Base-by-base conservation (phyloP, 257 asterid species). In the Mitragyna speciosa region DNA sequence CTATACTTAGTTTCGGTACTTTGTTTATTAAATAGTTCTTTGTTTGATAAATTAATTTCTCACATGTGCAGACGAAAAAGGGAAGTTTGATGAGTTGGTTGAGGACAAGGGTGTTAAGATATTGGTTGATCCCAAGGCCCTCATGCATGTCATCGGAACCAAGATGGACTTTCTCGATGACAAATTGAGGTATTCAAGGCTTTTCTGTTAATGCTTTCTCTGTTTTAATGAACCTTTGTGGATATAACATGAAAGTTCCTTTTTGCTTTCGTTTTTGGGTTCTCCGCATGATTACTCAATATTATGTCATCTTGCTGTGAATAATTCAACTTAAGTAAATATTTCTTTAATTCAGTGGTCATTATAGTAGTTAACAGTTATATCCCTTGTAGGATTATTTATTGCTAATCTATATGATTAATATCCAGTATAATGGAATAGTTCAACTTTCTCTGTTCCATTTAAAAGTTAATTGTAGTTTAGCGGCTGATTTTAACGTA, bases 41-140 rank as follows among this genome's bases (percentile, higher is more conserved):
- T 73, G 78, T 74, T 74, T 58, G 78, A 75, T 69, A 64, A 2
- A 26, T 20, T 70, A n/a, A 8, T 69, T 68, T 82, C 74, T 76
- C 75, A 16, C 76, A 36, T 75, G 79, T 65, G 70, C 90, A 95
- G 97, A 96, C 65, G 95, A 94, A 78, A 96, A 92, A 79, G 97
- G 92, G 5, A 96, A 94, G 91, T 92, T 96, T 76, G 99, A 96
- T 80, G 89, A 85, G 56, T 48, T 80, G 80, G 84, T 83, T 31
- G 87, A 85, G 82, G 90, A 87, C 73, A 80, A 84, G 72, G 90
- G 87, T 68, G 87, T 87, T 33, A 87, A 84, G 81, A 78, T 87
- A 17, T 82, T 87, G 81, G 77, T 87, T 82, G 88, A 87, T 76
- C 88, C 88, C 0, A 82, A 88, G 78, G 88, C 88, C 22, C 80